Percentiles rank a stretch among this genome's conserved stretches.
Conservation (phyloP, 2,329 filamentous ascomycete species). For the Colletotrichum nymphaeae region DNA sequence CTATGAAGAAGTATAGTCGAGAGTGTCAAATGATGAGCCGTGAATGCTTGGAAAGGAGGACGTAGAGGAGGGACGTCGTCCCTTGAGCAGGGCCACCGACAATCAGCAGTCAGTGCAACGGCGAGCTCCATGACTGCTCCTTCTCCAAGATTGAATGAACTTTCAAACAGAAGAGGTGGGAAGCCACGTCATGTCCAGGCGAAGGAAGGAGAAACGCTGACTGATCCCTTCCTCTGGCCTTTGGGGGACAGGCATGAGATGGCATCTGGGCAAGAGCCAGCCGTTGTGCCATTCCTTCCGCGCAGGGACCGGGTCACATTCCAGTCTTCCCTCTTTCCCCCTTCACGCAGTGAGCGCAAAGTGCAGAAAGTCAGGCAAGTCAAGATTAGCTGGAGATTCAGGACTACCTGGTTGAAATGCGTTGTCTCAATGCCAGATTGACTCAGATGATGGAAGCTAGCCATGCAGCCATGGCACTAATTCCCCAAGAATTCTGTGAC, state of each 20-base stretch:
- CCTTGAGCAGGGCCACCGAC: not conserved
- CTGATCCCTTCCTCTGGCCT: conserved; percentile 8
- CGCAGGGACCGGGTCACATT: conserved; percentile 8
- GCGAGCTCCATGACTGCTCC: conserved; percentile 23
- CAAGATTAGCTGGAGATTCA: not conserved
- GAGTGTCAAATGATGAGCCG: not conserved
- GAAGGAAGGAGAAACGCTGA: conserved; percentile 7
- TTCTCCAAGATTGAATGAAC: conserved; percentile 13
- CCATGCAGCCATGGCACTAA: too few species aligned
- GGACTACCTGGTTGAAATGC: not conserved
- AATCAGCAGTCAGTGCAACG: not conserved
- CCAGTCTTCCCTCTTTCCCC: not conserved
- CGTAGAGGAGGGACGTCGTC: conserved; percentile 2
- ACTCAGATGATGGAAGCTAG: not conserved
- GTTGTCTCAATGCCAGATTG: not conserved
- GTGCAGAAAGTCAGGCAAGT: not conserved
- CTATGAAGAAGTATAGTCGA: not conserved
- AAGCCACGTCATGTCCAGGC: conserved; percentile 2
- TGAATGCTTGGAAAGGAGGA: not conserved
- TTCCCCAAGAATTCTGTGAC: not conserved
- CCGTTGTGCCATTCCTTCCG: conserved; percentile 30
- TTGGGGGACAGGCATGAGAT: conserved; percentile 17
- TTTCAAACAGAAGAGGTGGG: not conserved
- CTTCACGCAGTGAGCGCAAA: not conserved
- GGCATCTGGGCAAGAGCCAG: conserved; percentile 12